These are phyloP conservation scores for Ochetophila trinervis DNA, from an alignment of 306 rosid genomes.

Conservation along the genomic window DNA sequence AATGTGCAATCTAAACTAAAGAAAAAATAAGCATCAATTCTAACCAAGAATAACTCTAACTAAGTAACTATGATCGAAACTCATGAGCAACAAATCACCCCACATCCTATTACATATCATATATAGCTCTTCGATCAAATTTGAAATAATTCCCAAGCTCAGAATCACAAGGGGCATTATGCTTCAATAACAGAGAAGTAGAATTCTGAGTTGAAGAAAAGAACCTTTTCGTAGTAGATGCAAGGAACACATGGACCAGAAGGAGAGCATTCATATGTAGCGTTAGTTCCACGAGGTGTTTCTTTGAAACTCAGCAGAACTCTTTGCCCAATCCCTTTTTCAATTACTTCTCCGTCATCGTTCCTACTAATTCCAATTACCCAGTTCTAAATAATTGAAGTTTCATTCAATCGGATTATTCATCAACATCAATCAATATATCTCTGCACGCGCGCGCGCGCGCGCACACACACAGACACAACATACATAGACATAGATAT, in stretches of 20 bases:
- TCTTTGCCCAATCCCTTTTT: constrained; percentile 49
- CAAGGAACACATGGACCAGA: constrained; percentile 92
- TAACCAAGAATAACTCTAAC: too few species aligned
- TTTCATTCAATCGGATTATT: not conserved
- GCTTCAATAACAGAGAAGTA: not conserved
- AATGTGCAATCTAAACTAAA: too few species aligned
- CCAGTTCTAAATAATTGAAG: constrained; percentile 7
- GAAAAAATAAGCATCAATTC: too few species aligned
- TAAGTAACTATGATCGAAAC: too few species aligned
- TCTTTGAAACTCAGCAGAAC: constrained; percentile 70
- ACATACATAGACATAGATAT: not conserved
- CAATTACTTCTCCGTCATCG: constrained; percentile 33
- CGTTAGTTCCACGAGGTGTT: constrained; percentile 58
- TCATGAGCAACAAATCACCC: too few species aligned
- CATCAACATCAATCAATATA: not conserved
- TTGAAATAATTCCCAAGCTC: too few species aligned
- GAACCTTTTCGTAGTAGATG: constrained; percentile 83
- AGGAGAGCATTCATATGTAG: constrained; percentile 78
- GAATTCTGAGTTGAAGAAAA: not conserved
- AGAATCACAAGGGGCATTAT: not conserved
- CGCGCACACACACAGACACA: too few species aligned
- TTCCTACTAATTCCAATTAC: constrained; percentile 38
- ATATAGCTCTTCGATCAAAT: too few species aligned
- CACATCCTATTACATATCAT: too few species aligned
- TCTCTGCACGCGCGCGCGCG: too few species aligned